Conservation (phyloP, 2,329 filamentous ascomycete species). For the Paraphoma sp. region DNA sequence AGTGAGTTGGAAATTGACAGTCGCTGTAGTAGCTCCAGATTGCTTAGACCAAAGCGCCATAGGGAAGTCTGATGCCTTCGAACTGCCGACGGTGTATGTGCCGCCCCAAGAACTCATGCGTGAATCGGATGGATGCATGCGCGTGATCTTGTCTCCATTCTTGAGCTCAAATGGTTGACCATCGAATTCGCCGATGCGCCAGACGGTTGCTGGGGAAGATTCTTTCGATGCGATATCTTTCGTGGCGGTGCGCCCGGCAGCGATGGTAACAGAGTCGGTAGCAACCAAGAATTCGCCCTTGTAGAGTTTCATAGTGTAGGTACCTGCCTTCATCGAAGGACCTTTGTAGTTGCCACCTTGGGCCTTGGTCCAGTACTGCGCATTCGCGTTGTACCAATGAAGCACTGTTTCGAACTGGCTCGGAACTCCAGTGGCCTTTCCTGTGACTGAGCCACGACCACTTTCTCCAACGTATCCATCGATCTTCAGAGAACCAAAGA, state of each 20-base stretch:
- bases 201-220: slow-evolving; percentile 15
- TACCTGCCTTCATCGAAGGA: slow-evolving; percentile 27
- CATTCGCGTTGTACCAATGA: slow-evolving; percentile 66
- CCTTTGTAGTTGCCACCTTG: slow-evolving; percentile 20
- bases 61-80: slow-evolving; percentile 25
- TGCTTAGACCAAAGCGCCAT: slow-evolving; percentile 31
- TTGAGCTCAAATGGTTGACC: slow-evolving; percentile 30
- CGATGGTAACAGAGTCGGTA: slow-evolving; percentile 22
- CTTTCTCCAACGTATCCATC: slow-evolving; percentile 26
- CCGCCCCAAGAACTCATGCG: slow-evolving; percentile 27
- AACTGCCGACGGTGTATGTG: slow-evolving; percentile 18
- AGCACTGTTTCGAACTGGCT: slow-evolving; percentile 43
- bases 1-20: slow-evolving; percentile 23
- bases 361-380: slow-evolving; percentile 64
- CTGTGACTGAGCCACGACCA: slow-evolving; percentile 23
- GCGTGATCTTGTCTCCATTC: slow-evolving; percentile 31
- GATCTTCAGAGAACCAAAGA: slow-evolving; percentile 24
- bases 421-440: slow-evolving; percentile 22
- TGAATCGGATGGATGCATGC: slow-evolving; percentile 30
- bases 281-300: slow-evolving; percentile 26
- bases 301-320: slow-evolving; percentile 29
- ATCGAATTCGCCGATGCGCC: slow-evolving; percentile 31
- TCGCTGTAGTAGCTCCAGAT: slow-evolving; percentile 13
- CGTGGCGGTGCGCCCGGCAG: slow-evolving; percentile 18
- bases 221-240: slow-evolving; percentile 31